These are phyloP conservation scores for Fusarium veterinarium DNA, from an alignment of 2,329 filamentous ascomycete species.

Conservation along the genomic window DNA sequence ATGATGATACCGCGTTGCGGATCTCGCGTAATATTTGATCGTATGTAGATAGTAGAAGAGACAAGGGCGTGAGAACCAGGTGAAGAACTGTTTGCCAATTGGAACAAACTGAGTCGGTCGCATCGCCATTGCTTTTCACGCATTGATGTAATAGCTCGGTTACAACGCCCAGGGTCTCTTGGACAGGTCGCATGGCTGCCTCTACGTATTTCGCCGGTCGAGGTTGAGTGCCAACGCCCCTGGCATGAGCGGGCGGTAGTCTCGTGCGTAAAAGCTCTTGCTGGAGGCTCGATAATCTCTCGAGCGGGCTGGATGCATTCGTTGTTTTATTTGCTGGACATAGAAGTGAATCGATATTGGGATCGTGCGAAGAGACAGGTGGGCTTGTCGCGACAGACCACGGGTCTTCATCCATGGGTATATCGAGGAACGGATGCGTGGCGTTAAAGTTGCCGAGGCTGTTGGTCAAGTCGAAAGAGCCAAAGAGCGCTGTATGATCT, in stretches of 20 bases:
- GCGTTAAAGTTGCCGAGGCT: background rate
- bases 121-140: background rate
- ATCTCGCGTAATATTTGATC: background rate
- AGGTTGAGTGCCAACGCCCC: background rate
- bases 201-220: background rate
- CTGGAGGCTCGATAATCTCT: background rate
- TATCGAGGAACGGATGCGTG: background rate
- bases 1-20: background rate
- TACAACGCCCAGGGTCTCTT: background rate
- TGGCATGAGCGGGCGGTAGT: background rate
- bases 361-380: background rate
- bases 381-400: background rate
- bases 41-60: background rate
- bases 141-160: background rate
- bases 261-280: background rate
- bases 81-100: constrained; percentile 2
- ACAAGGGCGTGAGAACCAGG: background rate
- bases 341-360: background rate
- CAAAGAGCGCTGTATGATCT: background rate
- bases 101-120: background rate
- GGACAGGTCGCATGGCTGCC: background rate
- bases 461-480: background rate
- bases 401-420: background rate
- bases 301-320: background rate
- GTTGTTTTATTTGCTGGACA: background rate